Evolutionary conservation across 306 rosid genomes (phyloP), one percentile per base, ranked within the genome.

Genomic region (Cicer cuneatum): DNA sequence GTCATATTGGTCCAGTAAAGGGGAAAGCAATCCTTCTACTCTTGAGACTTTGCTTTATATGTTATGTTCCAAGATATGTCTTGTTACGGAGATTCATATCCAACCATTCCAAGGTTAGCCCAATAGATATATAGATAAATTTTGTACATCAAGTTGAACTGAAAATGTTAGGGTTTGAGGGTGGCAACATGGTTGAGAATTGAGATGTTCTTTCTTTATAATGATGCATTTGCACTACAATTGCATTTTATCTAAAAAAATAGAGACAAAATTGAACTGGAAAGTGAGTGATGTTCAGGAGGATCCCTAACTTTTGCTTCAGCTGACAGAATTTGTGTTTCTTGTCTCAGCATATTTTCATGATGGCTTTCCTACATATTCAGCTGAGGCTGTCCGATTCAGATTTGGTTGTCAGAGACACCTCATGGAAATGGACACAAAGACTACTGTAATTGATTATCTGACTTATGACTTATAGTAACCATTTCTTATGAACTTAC

Each of bases 1-100:
- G 12, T 87, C 83, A 10, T 90, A 90, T 83, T 90, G 96, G 96
- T 90, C 96, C 12, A 90, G 96, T 76, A 46, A 73, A 74, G 96
- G 96, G 71, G 73, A 83, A 65, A 80, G 66, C 9, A 84, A 90
- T 78, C 85, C 92, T 62, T 53, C 76, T 78, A 65, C 57, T 81
- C 90, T 85, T 1, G 96, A 90, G 83, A 80, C 67, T 63, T 78
- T 90, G 56, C 69, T 83, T 2, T 90, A 90, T 72, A 72, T 72
- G 76, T 78, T 90, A 72, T 16, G 11, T 74, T 37, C 93, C 51
- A 82, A 80, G 56, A 11, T 88, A 35, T 88, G 90, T 73, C 66
- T 86, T 76, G 81, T 90, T 62, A 80, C 84, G 0, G 96, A 90
- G 81, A 86, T 90, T 72, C 81, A 78, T 67, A 29, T 88, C 51